Percentiles rank a stretch among this genome's conserved stretches.
Conservation (phyloP, 345 rosid species). For the Eucalyptus coolabah region DNA sequence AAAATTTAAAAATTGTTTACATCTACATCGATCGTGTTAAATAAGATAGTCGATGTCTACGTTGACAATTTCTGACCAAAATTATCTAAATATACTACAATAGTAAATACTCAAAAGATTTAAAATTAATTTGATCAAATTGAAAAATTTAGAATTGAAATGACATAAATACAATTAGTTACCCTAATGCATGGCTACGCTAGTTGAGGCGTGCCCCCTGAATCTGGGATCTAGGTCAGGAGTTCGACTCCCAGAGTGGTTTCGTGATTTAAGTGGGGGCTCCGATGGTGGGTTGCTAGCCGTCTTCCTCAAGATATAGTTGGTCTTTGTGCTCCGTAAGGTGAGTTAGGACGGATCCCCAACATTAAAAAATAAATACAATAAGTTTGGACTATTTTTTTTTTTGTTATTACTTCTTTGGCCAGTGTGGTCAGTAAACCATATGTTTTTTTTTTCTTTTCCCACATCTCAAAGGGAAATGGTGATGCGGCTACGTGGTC, state of each 20-base stretch:
- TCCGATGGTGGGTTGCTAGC: accelerated
- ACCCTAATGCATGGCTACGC: too few species aligned
- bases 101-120: not conserved
- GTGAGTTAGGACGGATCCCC: accelerated
- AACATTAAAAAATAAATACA: too few species aligned
- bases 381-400: too few species aligned
- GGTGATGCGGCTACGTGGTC: not conserved
- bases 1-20: too few species aligned
- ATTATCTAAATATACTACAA: not conserved
- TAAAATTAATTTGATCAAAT: too few species aligned
- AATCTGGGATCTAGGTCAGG: too few species aligned
- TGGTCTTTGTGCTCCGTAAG: accelerated
- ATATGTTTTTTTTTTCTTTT: not conserved
- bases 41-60: accelerated
- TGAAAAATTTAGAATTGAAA: too few species aligned
- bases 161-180: too few species aligned
- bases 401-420: not conserved
- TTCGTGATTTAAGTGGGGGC: accelerated
- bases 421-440: not conserved
- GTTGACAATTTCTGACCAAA: accelerated
- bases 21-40: too few species aligned
- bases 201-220: too few species aligned
- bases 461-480: not conserved
- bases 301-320: too few species aligned
- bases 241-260: accelerated